Conservation (phyloP, 371 early-diverging fungal species). For the Antonospora locustae region DNA sequence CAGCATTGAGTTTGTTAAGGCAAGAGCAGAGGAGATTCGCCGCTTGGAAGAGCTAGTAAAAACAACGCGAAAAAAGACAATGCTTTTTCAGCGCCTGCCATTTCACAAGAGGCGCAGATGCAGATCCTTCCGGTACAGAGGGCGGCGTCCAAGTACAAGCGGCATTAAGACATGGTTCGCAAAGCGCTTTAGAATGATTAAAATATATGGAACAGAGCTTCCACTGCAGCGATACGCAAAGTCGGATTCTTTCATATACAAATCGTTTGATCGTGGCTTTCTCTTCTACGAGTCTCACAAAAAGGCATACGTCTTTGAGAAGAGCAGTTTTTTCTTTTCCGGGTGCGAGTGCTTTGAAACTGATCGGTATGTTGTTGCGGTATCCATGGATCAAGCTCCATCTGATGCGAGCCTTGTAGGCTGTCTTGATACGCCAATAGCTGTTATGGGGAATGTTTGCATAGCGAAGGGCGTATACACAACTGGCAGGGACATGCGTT, state of each 20-base stretch:
- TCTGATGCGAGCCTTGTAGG: too few species aligned
- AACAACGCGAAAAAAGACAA: constrained; percentile 27
- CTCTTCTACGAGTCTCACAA: constrained; percentile 44
- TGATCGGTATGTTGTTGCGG: too few species aligned
- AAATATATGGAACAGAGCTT: constrained; percentile 4
- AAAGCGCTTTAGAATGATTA: constrained; percentile 49
- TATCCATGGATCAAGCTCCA: too few species aligned
- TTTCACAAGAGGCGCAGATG: constrained; percentile 44
- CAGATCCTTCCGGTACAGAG: constrained; percentile 22
- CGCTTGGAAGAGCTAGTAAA: constrained; percentile 34
- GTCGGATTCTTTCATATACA: constrained; percentile 43
- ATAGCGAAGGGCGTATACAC: too few species aligned
- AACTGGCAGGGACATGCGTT: too few species aligned
- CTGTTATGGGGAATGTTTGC: too few species aligned
- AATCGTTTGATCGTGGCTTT: constrained; percentile 38
- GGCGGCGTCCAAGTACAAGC: background rate
- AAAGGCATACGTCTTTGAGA: constrained; percentile 4
- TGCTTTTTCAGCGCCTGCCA: constrained; percentile 42
- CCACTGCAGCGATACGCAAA: constrained; percentile 34
- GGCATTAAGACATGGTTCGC: constrained; percentile 28
- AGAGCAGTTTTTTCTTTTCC: background rate
- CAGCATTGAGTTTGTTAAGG: constrained; percentile 34
- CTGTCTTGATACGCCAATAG: too few species aligned
- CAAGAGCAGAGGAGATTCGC: constrained; percentile 37
- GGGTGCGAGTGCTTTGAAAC: too few species aligned